Base-by-base conservation (phyloP, 2,329 filamentous ascomycete species). In the Nemania bipapillata region DNA sequence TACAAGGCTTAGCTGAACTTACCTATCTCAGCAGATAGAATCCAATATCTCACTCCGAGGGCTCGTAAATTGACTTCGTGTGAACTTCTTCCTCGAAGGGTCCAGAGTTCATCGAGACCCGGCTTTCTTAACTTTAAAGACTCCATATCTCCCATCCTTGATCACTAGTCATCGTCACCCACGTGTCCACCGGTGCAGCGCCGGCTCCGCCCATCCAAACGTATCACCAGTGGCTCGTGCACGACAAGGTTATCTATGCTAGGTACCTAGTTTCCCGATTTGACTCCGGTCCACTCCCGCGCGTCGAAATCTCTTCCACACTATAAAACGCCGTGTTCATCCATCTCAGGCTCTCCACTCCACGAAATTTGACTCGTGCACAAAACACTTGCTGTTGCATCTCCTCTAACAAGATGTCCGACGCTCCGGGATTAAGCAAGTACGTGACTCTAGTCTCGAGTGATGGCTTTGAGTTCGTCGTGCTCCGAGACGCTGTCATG, bases 391-490 rank as follows among this genome's bases (percentile, higher is more conserved):
- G 2, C 52, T 49, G 6, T 57, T 54, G 62, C 20, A 59, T 32
- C 35, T 53, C n/a, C 17, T 4, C 20, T 11, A 55, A 24, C 3
- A 72, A 77, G 75, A 69, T 71, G 50, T 58, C 65, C 32, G 69
- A 73, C 59, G 60, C 57, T 30, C 40, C 57, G 1, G 59, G 40
- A 17, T 62, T 47, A 8, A 88, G 86, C 80, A 89, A 92, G 76
- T 94, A 93, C 80, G 87, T 94, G 72, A 94, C 92, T 4, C 87
- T 95, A 60, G 85, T 94, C 49, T 93, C 91, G 0, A 86, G 84
- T 73, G 92, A 95, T 79, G 91, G 88, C 74, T 93, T 89, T 78
- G 91, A 93, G 82, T 94, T 92, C 78, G 88, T 92, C 71, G 85
- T 94, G 59, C 83, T 91, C 63, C 89, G 91, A 62, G 90, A 92